Base-by-base conservation (phyloP, 1,139 yeast species). In the Ogataea hybrid region DNA sequence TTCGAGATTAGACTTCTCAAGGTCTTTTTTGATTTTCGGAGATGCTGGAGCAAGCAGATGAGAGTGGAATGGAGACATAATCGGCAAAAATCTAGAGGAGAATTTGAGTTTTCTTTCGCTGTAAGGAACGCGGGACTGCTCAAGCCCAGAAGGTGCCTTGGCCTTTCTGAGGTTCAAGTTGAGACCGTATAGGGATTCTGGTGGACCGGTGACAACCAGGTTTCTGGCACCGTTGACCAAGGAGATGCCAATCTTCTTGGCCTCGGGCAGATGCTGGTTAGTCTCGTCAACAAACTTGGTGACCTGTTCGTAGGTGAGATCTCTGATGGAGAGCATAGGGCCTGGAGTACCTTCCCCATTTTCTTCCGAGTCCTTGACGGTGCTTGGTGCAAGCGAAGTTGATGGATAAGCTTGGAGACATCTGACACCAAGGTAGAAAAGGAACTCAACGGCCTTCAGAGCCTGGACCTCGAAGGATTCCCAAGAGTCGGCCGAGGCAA, bases 271-370 rank as follows among this genome's bases (percentile, higher is more conserved):
- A 69, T 90, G 97, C 62, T 84, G 79, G 71, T 92, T 92, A 48
- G 99, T 92, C 66, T 81, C 81, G 50, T 81, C 84, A 54, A 92
- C 87, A 62, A 77, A 88, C 45, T 66, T 65, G 65, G 88, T 84
- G 46, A 92, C 94, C 68, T 87, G 90, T 32, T 78, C 80, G 55
- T 75, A 71, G 25, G 95, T 75, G 61, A 92, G 77, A 64, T 90
- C 97, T 65, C 96, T 81, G 50, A 92, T 79, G 11, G 97, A 84
- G 63, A 92, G 78, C 99, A 92, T 92, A 52, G 98, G 98, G 52
- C 95, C 84, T 52, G 98, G 98, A 61, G 81, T 77, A 55, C 99
- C 98, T 72, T 92, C 99, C 57, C 92, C 94, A 61, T 89, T 84
- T 59, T 87, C 94, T 62, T 86, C 80, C 28, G 96, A 85, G 67